Conservation (phyloP, 495 filamentous ascomycete species). For the Talaromyces trachyspermus region DNA sequence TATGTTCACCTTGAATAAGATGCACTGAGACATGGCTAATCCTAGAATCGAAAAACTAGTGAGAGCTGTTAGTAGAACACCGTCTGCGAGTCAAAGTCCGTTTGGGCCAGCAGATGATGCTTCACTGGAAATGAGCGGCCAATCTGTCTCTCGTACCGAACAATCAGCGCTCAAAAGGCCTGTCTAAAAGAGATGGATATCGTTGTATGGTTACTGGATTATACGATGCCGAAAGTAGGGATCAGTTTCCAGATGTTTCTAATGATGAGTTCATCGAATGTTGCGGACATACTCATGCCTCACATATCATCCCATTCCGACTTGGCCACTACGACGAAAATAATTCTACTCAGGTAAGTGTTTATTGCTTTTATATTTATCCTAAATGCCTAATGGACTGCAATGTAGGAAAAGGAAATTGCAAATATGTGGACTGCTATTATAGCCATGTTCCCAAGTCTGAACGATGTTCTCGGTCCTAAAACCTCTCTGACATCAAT, state of each 20-base stretch:
- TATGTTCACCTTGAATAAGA: neutral
- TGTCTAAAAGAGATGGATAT: neutral
- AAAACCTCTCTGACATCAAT: neutral
- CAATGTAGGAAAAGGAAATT: neutral
- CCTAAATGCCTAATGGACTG: neutral
- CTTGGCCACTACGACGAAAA: neutral
- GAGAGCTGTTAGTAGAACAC: neutral
- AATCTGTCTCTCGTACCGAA: too few relatives aligned
- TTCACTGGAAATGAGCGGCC: too few relatives aligned
- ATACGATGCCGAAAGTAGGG: neutral
- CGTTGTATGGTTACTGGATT: neutral
- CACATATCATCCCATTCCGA: neutral
- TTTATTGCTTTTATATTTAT: neutral
- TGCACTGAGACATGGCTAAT: neutral
- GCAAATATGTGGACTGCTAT: neutral
- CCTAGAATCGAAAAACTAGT: neutral
- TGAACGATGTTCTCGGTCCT: neutral
- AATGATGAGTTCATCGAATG: neutral
- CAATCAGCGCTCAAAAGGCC: too few relatives aligned
- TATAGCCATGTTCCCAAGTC: neutral
- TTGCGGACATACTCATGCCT: neutral
- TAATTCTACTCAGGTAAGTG: neutral
- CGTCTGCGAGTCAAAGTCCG: neutral
- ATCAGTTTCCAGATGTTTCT: neutral
- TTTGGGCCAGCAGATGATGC: too few relatives aligned